These are phyloP conservation scores for Arbutus unedo DNA, from an alignment of 148 eudicot genomes.

Conservation along the genomic window DNA sequence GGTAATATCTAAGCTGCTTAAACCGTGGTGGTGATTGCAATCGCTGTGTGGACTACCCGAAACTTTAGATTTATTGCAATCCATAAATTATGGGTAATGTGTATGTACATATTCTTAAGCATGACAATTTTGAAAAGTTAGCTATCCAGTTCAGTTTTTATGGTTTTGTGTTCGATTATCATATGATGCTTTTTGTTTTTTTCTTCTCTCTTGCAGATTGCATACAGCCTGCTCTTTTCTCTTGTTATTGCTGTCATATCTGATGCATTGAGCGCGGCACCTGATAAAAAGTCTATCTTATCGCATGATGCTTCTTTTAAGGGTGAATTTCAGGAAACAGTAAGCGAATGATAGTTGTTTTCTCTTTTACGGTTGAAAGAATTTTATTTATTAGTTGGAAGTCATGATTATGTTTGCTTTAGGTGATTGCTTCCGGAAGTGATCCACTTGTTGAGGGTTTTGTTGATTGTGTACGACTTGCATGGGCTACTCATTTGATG, in stretches of 20 bases:
- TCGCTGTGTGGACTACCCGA: not conserved
- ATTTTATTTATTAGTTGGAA: slow-evolving; percentile 1
- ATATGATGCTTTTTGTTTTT: slow-evolving; percentile 7
- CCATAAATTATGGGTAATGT: not conserved
- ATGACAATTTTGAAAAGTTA: not conserved
- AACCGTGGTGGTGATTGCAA: not conserved
- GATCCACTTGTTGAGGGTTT: slow-evolving; percentile 65
- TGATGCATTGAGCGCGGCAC: slow-evolving; percentile 76
- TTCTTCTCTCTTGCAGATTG: slow-evolving; percentile 46
- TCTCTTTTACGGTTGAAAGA: not conserved
- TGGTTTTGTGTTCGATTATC: slow-evolving; percentile 16
- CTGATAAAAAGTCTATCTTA: slow-evolving; percentile 63
- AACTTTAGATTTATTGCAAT: not conserved
- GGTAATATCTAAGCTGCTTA: not conserved
- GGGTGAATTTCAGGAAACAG: slow-evolving; percentile 78
- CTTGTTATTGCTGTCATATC: slow-evolving; percentile 80
- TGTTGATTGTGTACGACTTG: slow-evolving; percentile 77
- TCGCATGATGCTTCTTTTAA: slow-evolving; percentile 75
- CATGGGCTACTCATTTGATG: slow-evolving; percentile 87
- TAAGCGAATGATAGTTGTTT: slow-evolving; percentile 35
- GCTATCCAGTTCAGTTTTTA: not conserved
- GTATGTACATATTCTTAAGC: not conserved
- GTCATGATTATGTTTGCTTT: slow-evolving; percentile 24
- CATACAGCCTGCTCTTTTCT: slow-evolving; percentile 76
- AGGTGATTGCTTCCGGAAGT: slow-evolving; percentile 63